phyloP scores from a whole-genome alignment of 495 filamentous ascomycete species.

The Neurospora sublineolata region DNA sequence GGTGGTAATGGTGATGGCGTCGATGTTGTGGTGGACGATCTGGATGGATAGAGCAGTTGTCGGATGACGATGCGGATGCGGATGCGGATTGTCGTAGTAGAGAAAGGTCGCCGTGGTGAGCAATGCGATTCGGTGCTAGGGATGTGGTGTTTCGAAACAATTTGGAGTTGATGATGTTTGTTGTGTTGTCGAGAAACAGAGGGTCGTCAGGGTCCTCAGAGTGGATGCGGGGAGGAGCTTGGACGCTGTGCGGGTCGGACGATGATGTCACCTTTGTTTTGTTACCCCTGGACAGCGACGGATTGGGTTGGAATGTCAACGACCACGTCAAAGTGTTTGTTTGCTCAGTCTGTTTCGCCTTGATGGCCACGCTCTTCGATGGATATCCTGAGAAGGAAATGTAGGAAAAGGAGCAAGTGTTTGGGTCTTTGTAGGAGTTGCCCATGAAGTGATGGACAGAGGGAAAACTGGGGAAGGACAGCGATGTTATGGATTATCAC shows the following conservation, averaged over 20 bases:
- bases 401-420: background rate
- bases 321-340: background rate
- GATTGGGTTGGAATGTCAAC: background rate
- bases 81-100: background rate
- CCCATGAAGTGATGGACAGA: background rate
- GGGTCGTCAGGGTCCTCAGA: background rate
- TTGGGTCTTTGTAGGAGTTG: background rate
- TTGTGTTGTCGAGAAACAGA: background rate
- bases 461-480: background rate
- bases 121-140: background rate
- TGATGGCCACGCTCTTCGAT: background rate
- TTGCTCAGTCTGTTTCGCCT: background rate
- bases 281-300: background rate
- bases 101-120: background rate
- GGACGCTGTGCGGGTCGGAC: background rate
- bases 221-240: background rate
- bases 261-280: background rate
- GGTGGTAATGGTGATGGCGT: background rate
- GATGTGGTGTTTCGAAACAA: background rate
- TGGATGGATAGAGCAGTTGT: background rate
- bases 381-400: background rate
- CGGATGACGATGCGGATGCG: background rate
- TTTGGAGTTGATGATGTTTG: background rate
- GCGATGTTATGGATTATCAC: background rate
- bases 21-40: background rate